These are phyloP conservation scores for Lagerstroemia speciosa DNA, from an alignment of 345 rosid genomes.

Conservation along the genomic window DNA sequence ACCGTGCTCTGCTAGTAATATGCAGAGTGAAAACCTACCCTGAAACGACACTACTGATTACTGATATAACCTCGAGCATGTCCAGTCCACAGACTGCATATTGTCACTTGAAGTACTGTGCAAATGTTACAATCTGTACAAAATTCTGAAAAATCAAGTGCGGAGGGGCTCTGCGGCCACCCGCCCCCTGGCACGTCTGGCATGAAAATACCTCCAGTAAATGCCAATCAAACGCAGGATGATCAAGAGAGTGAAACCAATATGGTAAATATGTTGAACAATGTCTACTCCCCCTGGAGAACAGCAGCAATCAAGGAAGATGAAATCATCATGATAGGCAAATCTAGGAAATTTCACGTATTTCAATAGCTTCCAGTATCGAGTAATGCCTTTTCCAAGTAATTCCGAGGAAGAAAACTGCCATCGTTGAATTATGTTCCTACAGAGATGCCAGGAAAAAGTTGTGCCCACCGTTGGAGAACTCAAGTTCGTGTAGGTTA, in stretches of 20 bases:
- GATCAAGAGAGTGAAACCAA: conserved; percentile 41
- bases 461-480: not conserved
- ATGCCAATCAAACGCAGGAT: conserved; percentile 56
- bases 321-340: not conserved
- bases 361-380: not conserved
- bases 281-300: conserved; percentile 47
- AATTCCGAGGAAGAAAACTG: not conserved
- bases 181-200: conserved; percentile 48
- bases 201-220: conserved; percentile 39
- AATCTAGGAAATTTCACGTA: not conserved
- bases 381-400: not conserved
- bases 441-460: not conserved
- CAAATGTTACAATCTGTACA: not conserved
- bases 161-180: conserved; percentile 33
- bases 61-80: not conserved
- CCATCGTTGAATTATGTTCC: not conserved
- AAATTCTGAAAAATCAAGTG: conserved; percentile 16
- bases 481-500: not conserved
- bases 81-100: not conserved
- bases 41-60: not conserved
- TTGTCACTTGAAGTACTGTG: not conserved
- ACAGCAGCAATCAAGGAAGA: conserved; percentile 4
- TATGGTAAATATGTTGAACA: conserved; percentile 47
- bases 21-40: not conserved
- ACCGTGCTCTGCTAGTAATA: not conserved